Evolutionary conservation across 495 filamentous ascomycete genomes (phyloP).

Genomic region (Podospora pseudocomata): DNA sequence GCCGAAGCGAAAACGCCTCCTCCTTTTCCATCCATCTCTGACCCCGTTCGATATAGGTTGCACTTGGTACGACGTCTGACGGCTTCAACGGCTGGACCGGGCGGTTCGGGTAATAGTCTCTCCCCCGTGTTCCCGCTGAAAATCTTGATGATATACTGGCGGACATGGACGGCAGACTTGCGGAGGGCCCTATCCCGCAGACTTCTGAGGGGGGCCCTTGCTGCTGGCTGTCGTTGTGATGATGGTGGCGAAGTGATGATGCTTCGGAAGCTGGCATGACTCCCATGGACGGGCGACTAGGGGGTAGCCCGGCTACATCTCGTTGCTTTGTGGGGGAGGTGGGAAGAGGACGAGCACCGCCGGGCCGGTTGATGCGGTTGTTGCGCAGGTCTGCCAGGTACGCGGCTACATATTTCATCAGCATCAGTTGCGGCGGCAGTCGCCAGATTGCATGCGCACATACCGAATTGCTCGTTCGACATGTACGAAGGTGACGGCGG

Average conservation of each 20-base stretch:
- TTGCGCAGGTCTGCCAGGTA: constrained; percentile 79
- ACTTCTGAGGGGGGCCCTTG: constrained; percentile 36
- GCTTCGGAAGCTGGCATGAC: constrained; percentile 42
- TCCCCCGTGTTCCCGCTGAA: constrained; percentile 36
- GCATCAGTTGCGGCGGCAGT: constrained; percentile 23
- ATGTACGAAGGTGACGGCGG: constrained; percentile 78
- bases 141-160: constrained; percentile 42
- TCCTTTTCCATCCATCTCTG: constrained; percentile 84
- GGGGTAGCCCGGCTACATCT: constrained; percentile 27
- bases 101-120: constrained; percentile 44
- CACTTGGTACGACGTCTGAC: constrained; percentile 52
- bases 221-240: constrained; percentile 17
- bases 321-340: constrained; percentile 26
- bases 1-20: constrained; percentile 70
- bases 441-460: constrained; percentile 23
- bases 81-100: constrained; percentile 43
- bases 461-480: constrained; percentile 83
- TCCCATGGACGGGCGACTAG: constrained; percentile 34
- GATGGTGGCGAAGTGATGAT: constrained; percentile 24
- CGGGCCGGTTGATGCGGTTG: constrained; percentile 71
- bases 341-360: constrained; percentile 76
- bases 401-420: constrained; percentile 51
- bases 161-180: constrained; percentile 34
- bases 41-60: constrained; percentile 73
- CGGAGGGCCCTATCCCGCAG: constrained; percentile 12